Evolutionary conservation across 1,139 yeast genomes (phyloP).

Genomic region (Meyerozyma athensensis): DNA sequence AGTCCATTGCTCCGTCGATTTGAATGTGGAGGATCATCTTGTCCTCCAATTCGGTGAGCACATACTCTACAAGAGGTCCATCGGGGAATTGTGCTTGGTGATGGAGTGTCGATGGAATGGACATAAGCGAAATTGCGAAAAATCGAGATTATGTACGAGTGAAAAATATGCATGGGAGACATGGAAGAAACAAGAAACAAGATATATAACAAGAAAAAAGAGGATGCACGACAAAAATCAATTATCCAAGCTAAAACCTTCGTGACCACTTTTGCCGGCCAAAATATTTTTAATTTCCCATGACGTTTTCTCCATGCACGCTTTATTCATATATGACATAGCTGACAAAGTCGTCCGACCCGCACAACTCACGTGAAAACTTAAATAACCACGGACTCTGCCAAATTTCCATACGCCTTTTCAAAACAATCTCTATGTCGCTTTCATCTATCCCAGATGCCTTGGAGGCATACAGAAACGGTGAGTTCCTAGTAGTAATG

Average conservation of each 20-base stretch:
- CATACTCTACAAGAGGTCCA: slow-evolving; percentile 26
- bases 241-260: too few species aligned
- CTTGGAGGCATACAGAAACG: slow-evolving; percentile 69
- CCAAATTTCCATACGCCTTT: too few species aligned
- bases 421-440: slow-evolving; percentile 11
- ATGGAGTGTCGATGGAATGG: not conserved
- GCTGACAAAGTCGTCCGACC: slow-evolving; percentile 3
- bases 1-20: slow-evolving; percentile 36
- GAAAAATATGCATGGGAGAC: too few species aligned
- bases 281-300: too few species aligned
- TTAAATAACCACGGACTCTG: too few species aligned
- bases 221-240: too few species aligned
- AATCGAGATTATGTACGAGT: not conserved
- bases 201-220: not conserved
- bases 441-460: slow-evolving; percentile 70
- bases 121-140: not conserved
- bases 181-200: not conserved
- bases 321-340: not conserved
- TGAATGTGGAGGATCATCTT: slow-evolving; percentile 32
- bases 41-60: slow-evolving; percentile 32
- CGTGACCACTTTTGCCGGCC: too few species aligned
- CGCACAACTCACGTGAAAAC: slow-evolving; percentile 1
- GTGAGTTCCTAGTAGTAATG: slow-evolving; percentile 89
- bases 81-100: slow-evolving; percentile 8
- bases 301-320: not conserved